phyloP scores from a whole-genome alignment of 352 stramenopile species.

The Phytophthora multivora region DNA sequence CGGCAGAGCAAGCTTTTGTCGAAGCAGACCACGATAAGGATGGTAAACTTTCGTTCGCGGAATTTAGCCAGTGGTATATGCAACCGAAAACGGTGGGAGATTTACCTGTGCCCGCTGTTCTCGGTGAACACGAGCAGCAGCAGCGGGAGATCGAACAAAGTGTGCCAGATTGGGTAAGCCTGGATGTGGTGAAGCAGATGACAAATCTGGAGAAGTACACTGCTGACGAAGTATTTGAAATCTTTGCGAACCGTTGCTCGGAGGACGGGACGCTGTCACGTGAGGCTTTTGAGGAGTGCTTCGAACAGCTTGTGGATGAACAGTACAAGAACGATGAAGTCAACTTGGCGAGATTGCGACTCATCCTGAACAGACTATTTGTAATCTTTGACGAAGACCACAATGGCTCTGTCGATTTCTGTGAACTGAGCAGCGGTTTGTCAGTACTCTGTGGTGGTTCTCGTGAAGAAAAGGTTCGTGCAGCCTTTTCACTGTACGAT shows the following conservation, averaged over 20 bases:
- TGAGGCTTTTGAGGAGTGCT: conserved; percentile 84
- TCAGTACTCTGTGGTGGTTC: conserved; percentile 83
- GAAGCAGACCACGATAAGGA: conserved; percentile 81
- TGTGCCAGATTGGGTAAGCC: conserved; percentile 59
- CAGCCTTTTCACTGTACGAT: conserved; percentile 89
- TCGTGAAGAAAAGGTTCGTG: conserved; percentile 83
- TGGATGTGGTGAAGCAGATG: conserved; percentile 85
- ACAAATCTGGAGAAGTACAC: conserved; percentile 84
- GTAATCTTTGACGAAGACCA: conserved; percentile 81
- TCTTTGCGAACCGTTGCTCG: conserved; percentile 82
- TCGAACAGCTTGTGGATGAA: conserved; percentile 83
- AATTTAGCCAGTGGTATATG: conserved; percentile 86
- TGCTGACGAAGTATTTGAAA: conserved; percentile 84
- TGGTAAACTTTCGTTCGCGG: conserved; percentile 80
- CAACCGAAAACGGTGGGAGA: conserved; percentile 39
- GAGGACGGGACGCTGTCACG: conserved; percentile 82
- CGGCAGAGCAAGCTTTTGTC: conserved; percentile 78
- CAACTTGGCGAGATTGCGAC: conserved; percentile 59
- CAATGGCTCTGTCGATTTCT: conserved; percentile 84
- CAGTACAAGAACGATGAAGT: conserved; percentile 76
- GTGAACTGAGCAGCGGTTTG: conserved; percentile 81
- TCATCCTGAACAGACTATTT: conserved; percentile 84
- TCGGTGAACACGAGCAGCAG: conserved; percentile 22
- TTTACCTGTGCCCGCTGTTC: conserved; percentile 21
- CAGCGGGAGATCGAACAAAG: conserved; percentile 31